Percentiles rank a stretch among this genome's conserved stretches.
Evolutionary conservation across 208 protist genomes (phyloP).

Genomic region (Leishmania martiniquensis): DNA sequence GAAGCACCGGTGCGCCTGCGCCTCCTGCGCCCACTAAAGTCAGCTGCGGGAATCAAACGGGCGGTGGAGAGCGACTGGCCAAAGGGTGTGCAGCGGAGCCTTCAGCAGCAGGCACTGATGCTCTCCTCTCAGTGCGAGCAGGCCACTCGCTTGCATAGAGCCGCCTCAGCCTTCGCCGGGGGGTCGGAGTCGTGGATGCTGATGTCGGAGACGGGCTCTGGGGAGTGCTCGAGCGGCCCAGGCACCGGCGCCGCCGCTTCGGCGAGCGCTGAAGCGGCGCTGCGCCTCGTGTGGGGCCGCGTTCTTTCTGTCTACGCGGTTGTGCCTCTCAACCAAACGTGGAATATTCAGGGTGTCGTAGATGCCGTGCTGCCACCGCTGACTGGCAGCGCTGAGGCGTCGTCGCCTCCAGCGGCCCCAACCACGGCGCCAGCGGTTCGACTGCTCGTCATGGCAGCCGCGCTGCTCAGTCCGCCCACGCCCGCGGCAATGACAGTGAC

Average conservation of each 20-base stretch:
- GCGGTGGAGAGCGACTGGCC: not conserved
- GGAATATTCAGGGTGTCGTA: constrained; percentile 67
- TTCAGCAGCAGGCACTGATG: not conserved
- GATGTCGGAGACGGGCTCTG: constrained; percentile 7
- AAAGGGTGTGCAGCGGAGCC: not conserved
- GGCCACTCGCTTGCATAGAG: not conserved
- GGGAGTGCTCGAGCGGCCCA: not conserved
- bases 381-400: not conserved
- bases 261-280: not conserved
- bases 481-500: not conserved
- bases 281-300: constrained; percentile 51
- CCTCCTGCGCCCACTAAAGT: constrained; percentile 4
- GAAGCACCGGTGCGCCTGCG: constrained; percentile 9
- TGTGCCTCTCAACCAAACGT: constrained; percentile 69
- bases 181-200: constrained; percentile 1
- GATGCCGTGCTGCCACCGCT: constrained; percentile 45
- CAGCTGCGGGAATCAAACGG: not conserved
- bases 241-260: not conserved
- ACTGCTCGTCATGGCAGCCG: constrained; percentile 54
- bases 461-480: constrained; percentile 52
- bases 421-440: constrained; percentile 14
- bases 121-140: not conserved
- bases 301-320: constrained; percentile 63
- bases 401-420: not conserved
- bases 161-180: not conserved